Conservation (phyloP, 768 basidiomycete genomes). For the Podaxis sp. region DNA sequence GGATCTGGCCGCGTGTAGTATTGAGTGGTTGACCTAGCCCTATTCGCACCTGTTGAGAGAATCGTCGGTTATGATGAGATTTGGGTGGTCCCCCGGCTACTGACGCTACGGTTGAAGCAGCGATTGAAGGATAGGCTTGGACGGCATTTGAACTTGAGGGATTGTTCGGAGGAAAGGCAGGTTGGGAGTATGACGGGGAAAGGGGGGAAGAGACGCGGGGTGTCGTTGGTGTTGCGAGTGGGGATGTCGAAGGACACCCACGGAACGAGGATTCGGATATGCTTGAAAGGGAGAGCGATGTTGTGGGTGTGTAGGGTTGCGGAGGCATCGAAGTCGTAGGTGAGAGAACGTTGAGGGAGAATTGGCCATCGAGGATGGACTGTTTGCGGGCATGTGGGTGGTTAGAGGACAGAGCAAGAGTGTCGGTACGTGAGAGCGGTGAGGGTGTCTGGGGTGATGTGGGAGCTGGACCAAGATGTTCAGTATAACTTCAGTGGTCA, state of each 20-base stretch:
- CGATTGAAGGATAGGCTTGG: constrained; percentile 23
- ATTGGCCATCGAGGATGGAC: constrained; percentile 54
- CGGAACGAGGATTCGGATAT: constrained; percentile 18
- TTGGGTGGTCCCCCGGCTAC: background rate
- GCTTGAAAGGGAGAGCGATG: constrained; percentile 24
- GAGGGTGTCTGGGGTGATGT: constrained; percentile 35
- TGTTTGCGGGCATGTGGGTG: constrained; percentile 80
- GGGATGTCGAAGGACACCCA: constrained; percentile 33
- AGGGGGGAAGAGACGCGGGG: constrained; percentile 25
- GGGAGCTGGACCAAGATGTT: constrained; percentile 19
- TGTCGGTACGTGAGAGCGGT: constrained; percentile 44
- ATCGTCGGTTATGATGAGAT: constrained; percentile 9
- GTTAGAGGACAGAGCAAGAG: constrained; percentile 48
- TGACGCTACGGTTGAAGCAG: constrained; percentile 8
- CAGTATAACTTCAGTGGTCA: constrained; percentile 8
- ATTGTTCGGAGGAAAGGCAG: constrained; percentile 24
- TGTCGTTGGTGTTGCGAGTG: constrained; percentile 31
- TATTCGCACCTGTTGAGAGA: constrained; percentile 24
- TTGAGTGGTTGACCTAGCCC: constrained; percentile 44
- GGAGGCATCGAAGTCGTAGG: constrained; percentile 25
- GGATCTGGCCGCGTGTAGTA: constrained; percentile 17
- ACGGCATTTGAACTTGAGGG: constrained; percentile 26
- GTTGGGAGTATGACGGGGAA: constrained; percentile 18
- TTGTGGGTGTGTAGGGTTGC: constrained; percentile 30
- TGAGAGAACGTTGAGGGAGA: constrained; percentile 27